These are phyloP conservation scores for Pulveroboletus sp. DNA, from an alignment of 768 basidiomycete species.

Conservation along the genomic window DNA sequence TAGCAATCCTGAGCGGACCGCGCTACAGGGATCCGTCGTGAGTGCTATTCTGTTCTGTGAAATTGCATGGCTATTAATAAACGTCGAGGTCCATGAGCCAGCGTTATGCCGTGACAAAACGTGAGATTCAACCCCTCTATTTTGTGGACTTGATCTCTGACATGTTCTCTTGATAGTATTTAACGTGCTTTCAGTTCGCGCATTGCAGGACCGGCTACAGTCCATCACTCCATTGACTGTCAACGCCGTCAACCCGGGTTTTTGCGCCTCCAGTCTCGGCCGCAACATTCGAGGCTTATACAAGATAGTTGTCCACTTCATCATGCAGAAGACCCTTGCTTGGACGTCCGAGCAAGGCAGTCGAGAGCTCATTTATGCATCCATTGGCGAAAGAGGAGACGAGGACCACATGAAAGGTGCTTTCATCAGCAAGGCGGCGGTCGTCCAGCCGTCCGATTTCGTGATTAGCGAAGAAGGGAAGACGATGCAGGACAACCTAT, in stretches of 20 bases:
- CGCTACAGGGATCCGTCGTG: slow-evolving; percentile 17
- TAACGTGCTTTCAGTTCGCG: not conserved
- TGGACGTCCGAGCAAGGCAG: not conserved
- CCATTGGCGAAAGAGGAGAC: not conserved
- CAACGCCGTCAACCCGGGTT: not conserved
- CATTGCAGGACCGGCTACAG: not conserved
- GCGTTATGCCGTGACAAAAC: slow-evolving; percentile 28
- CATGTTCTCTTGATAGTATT: not conserved
- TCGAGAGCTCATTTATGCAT: not conserved
- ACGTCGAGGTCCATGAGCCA: slow-evolving; percentile 8
- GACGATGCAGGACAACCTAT: not conserved
- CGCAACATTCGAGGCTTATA: not conserved
- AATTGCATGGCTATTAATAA: not conserved
- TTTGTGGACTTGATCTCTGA: no score
- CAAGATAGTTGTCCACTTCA: not conserved
- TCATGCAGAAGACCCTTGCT: not conserved
- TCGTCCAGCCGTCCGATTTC: not conserved
- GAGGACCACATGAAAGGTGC: not conserved
- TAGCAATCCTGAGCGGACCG: slow-evolving; percentile 21
- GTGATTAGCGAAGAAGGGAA: not conserved
- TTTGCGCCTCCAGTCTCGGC: not conserved
- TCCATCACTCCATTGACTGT: not conserved
- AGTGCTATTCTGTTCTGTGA: not conserved
- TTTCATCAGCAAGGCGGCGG: not conserved
- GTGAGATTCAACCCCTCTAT: slow-evolving; percentile 12